These are phyloP conservation scores for Cyamopsis tetragonoloba DNA, from an alignment of 306 rosid genomes.

Conservation along the genomic window DNA sequence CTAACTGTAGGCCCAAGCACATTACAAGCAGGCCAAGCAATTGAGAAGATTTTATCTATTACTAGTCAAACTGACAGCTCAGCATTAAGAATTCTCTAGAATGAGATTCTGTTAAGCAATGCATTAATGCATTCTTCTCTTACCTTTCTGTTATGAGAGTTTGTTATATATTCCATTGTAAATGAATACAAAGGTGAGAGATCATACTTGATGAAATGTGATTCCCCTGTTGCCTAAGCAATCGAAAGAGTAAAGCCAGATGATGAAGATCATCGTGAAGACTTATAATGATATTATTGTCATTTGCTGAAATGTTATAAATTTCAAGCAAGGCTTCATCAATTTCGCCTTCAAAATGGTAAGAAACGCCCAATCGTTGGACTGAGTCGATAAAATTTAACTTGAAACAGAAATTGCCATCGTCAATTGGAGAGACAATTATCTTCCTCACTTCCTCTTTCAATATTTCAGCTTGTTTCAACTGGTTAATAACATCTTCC, in stretches of 20 bases:
- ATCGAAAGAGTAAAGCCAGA: slow-evolving; percentile 37
- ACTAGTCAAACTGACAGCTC: no score
- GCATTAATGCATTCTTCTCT: no score
- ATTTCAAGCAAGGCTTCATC: neutral
- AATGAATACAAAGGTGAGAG: no score
- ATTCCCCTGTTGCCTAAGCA: slow-evolving; percentile 41
- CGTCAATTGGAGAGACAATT: neutral
- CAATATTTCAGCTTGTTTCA: neutral
- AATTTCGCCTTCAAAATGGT: slow-evolving; percentile 8
- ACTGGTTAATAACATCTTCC: neutral
- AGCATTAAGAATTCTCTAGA: no score
- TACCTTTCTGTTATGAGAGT: no score
- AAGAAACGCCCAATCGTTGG: slow-evolving; percentile 6
- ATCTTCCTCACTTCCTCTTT: slow-evolving; percentile 30
- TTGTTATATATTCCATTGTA: no score
- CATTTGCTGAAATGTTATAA: neutral
- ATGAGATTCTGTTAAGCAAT: no score
- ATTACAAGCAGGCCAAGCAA: no score
- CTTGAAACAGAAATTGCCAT: neutral
- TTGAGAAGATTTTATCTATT: no score
- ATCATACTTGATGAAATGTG: slow-evolving; percentile 27
- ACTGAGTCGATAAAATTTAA: slow-evolving; percentile 5
- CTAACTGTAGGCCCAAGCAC: no score
- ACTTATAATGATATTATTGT: neutral
- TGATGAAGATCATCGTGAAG: neutral